A percentile compares a stretch with the other conserved stretches of the same genome.
These are phyloP conservation scores for Xylaria acuta DNA, from an alignment of 495 filamentous ascomycete genomes.

Conservation along the genomic window DNA sequence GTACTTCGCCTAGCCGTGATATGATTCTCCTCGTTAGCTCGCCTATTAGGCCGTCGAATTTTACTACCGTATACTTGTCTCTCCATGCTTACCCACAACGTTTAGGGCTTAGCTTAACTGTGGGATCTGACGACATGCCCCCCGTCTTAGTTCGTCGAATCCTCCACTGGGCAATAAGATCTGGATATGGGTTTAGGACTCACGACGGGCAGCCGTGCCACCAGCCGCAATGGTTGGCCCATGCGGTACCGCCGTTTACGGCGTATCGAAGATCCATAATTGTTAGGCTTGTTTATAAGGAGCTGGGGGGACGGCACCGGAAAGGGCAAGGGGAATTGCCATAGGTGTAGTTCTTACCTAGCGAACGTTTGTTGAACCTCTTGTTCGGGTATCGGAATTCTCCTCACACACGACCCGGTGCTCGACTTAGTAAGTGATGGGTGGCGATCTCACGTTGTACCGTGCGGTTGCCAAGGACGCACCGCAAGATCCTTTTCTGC, in stretches of 20 bases:
- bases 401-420: background rate
- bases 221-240: background rate
- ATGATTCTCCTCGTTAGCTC: slow-evolving; percentile 1
- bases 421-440: slow-evolving; percentile 8
- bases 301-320: background rate
- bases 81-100: background rate
- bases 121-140: background rate
- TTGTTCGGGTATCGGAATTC: background rate
- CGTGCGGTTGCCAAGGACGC: slow-evolving; percentile 22
- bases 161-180: background rate
- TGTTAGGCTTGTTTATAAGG: background rate
- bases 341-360: background rate
- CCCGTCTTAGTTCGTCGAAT: background rate
- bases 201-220: background rate
- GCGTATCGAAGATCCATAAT: background rate
- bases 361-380: background rate
- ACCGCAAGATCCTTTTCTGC: slow-evolving; percentile 44
- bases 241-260: background rate
- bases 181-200: slow-evolving; percentile 4
- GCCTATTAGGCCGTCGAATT: background rate
- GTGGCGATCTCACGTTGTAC: slow-evolving; percentile 13
- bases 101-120: slow-evolving; percentile 13
- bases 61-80: background rate
- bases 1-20: no score
- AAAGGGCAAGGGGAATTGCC: background rate